These are phyloP conservation scores for Triadica sebifera DNA, from an alignment of 345 rosid species.

Conservation along the genomic window DNA sequence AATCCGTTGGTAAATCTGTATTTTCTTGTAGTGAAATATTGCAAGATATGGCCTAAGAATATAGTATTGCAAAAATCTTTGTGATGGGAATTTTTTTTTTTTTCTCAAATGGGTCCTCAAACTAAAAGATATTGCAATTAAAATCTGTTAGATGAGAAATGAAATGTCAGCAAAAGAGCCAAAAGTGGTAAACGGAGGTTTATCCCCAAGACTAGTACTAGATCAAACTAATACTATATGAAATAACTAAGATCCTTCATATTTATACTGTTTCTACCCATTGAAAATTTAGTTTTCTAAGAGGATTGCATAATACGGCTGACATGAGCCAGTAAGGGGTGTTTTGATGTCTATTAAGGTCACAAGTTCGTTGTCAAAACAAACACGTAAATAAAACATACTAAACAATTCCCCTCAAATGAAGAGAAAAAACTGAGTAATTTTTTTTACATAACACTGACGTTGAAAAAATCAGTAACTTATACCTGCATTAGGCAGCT, in stretches of 20 bases:
- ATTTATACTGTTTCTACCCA: neutral
- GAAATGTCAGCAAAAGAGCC: neutral
- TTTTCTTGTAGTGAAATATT: no score
- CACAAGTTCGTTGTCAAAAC: neutral
- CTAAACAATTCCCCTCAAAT: neutral
- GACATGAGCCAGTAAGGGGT: no score
- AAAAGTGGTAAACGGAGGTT: neutral
- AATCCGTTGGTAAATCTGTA: no score
- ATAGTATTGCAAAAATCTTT: neutral
- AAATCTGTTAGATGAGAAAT: neutral
- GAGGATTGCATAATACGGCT: neutral
- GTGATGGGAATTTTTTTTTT: neutral
- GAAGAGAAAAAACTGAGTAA: no score
- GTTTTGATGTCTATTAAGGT: no score
- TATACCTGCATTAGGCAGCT: no score
- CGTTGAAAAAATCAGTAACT: neutral
- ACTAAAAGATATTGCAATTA: constrained; percentile 20
- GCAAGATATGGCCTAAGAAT: neutral
- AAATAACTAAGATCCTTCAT: neutral
- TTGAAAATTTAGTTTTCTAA: neutral
- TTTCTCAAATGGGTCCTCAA: neutral
- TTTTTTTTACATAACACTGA: neutral
- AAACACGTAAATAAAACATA: neutral
- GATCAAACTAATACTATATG: neutral
- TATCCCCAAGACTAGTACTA: neutral